Conservation (phyloP, 2,329 filamentous ascomycete species). For the Aspergillus carbonarius region DNA sequence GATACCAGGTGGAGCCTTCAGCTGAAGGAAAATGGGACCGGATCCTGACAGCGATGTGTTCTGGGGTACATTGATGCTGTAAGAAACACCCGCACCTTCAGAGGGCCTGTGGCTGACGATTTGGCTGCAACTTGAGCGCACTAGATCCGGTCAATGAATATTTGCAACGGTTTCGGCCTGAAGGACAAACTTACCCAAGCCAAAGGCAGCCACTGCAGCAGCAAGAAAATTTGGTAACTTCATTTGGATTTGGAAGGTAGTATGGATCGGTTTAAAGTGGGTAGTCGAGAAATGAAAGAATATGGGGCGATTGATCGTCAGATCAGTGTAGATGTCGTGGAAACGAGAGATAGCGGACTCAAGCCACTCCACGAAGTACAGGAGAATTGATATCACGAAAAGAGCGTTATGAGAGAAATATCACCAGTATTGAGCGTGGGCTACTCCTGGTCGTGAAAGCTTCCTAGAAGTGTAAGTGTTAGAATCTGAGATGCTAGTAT, state of each 20-base stretch:
- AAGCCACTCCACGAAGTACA: background rate
- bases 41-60: slow-evolving; percentile 48
- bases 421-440: background rate
- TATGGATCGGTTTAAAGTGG: background rate
- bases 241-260: slow-evolving; percentile 5
- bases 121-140: slow-evolving; percentile 16
- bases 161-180: background rate
- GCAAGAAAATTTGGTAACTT: background rate
- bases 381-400: background rate
- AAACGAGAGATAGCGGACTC: background rate
- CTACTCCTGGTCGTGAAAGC: background rate
- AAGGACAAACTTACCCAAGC: slow-evolving; percentile 4
- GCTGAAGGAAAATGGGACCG: slow-evolving; percentile 62
- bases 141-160: slow-evolving; percentile 9
- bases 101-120: slow-evolving; percentile 23
- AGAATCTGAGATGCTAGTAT: background rate
- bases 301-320: background rate
- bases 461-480: background rate
- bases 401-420: background rate
- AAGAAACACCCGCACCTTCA: slow-evolving; percentile 31
- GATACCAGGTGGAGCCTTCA: slow-evolving; percentile 44
- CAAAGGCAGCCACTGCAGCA: background rate
- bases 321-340: background rate
- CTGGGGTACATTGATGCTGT: slow-evolving; percentile 56
- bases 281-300: background rate